These are phyloP conservation scores for Leishmania turanica DNA, from an alignment of 208 protist genomes.

Conservation along the genomic window DNA sequence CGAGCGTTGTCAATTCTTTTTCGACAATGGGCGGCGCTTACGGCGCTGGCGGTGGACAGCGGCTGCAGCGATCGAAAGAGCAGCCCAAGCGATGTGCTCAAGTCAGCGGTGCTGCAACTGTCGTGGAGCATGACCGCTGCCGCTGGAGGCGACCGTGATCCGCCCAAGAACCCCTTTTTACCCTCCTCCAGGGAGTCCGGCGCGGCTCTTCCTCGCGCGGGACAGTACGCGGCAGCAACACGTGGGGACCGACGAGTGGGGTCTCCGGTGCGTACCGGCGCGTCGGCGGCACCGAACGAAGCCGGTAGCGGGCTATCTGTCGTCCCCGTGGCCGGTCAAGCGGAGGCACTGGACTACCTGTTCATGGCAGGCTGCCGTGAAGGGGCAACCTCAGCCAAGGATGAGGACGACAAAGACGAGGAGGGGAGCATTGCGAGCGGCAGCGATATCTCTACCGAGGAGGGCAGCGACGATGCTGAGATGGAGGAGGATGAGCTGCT, in stretches of 20 bases:
- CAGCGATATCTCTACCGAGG: conserved; percentile 9
- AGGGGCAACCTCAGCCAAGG: background rate
- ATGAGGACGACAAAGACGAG: conserved; percentile 17
- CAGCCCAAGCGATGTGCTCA: conserved; percentile 3
- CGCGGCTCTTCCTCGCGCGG: conserved; percentile 26
- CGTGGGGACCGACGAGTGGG: conserved; percentile 46
- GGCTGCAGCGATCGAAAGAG: conserved; percentile 3
- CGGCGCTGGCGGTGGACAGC: background rate
- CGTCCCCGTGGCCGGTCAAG: conserved; percentile 24
- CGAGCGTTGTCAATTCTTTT: conserved; percentile 20
- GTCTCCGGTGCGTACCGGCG: background rate
- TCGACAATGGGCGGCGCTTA: conserved; percentile 20
- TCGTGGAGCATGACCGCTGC: conserved; percentile 30
- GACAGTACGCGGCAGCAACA: conserved; percentile 66
- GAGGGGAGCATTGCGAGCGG: conserved; percentile 16
- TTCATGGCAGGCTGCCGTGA: conserved; percentile 25
- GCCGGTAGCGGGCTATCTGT: background rate
- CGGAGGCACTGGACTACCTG: conserved; percentile 29
- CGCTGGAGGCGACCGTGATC: conserved; percentile 23
- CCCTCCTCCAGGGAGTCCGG: conserved; percentile 1
- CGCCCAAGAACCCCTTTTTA: conserved; percentile 5
- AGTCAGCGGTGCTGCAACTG: conserved; percentile 12
- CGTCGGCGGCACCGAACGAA: background rate
- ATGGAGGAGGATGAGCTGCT: conserved; percentile 3
- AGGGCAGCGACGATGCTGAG: conserved; percentile 20